phyloP scores from a whole-genome alignment of 176 grass and related monocot species.

The Ananas comosus region DNA sequence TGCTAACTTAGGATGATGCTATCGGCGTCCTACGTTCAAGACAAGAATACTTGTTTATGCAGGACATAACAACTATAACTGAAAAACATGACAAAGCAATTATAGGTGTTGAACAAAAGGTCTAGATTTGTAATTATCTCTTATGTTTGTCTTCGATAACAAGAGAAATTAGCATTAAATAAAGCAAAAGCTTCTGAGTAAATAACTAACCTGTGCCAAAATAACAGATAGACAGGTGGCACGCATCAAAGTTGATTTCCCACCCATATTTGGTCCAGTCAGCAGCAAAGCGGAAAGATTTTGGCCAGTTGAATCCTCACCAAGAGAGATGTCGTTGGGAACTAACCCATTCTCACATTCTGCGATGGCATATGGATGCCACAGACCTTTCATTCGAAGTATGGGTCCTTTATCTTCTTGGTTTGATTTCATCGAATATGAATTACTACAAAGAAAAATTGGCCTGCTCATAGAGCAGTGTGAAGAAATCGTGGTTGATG shows the following conservation, averaged over 20 bases:
- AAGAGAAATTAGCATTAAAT: too few species aligned
- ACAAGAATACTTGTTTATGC: too few species aligned
- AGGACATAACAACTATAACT: too few species aligned
- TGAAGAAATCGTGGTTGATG: constrained; percentile 41
- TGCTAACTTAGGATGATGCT: too few species aligned
- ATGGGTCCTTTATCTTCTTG: constrained; percentile 21
- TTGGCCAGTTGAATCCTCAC: constrained; percentile 33
- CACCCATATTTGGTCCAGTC: constrained; percentile 98
- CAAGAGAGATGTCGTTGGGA: constrained; percentile 75
- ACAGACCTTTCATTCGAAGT: constrained; percentile 83
- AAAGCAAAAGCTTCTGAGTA: too few species aligned
- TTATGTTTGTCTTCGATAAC: too few species aligned
- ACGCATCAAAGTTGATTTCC: constrained; percentile 92
- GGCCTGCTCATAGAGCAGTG: constrained; percentile 60
- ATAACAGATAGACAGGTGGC: constrained; percentile 74
- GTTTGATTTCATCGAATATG: background rate
- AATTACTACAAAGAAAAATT: constrained; percentile 36
- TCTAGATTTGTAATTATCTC: too few species aligned
- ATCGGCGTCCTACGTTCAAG: too few species aligned
- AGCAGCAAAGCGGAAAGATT: constrained; percentile 69
- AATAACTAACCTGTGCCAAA: constrained; percentile 63
- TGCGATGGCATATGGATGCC: constrained; percentile 86
- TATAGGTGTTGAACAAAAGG: too few species aligned
- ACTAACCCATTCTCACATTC: constrained; percentile 62
- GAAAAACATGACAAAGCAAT: too few species aligned